Conservation (phyloP, 1,284 basidiomycete genomes). For the Cerrena zonata region DNA sequence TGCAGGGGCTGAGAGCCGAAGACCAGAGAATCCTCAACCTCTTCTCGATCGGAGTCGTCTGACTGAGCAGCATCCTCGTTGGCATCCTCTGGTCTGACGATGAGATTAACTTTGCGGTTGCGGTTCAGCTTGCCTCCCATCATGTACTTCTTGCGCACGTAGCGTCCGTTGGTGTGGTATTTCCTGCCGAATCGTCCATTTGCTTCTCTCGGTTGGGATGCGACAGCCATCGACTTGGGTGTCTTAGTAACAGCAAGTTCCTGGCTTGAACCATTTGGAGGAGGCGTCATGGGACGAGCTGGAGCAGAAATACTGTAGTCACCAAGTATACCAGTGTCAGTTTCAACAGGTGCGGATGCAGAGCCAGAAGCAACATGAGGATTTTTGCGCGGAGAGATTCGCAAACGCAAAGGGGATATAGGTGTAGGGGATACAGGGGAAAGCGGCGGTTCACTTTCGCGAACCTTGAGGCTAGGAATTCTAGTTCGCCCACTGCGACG, state of each 20-base stretch:
- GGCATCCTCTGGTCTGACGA: background rate
- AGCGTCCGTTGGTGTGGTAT: constrained; percentile 45
- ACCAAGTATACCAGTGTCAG: background rate
- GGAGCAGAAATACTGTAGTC: background rate
- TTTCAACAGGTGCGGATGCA: background rate
- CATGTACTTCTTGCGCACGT: constrained; percentile 33
- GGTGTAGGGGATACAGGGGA: background rate
- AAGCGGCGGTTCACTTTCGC: constrained; percentile 26
- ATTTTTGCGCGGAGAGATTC: constrained; percentile 13
- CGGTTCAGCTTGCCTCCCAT: constrained; percentile 13
- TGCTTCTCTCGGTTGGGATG: constrained; percentile 42
- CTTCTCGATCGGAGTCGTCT: constrained; percentile 5
- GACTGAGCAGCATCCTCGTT: background rate
- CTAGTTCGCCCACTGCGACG: constrained; percentile 30
- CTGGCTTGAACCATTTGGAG: background rate
- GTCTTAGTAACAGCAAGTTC: constrained; percentile 18
- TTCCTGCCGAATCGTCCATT: constrained; percentile 51
- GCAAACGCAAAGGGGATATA: constrained; percentile 12
- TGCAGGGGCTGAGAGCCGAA: background rate
- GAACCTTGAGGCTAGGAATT: constrained; percentile 30
- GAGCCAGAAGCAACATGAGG: background rate
- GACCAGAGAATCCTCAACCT: background rate
- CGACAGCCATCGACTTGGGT: constrained; percentile 44
- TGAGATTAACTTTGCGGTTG: constrained; percentile 5
- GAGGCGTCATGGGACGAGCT: background rate